Percentiles rank a stretch among this genome's conserved stretches.
Evolutionary conservation across 2,329 filamentous ascomycete genomes (phyloP).

Genomic region (Scortechinia acanthostroma): DNA sequence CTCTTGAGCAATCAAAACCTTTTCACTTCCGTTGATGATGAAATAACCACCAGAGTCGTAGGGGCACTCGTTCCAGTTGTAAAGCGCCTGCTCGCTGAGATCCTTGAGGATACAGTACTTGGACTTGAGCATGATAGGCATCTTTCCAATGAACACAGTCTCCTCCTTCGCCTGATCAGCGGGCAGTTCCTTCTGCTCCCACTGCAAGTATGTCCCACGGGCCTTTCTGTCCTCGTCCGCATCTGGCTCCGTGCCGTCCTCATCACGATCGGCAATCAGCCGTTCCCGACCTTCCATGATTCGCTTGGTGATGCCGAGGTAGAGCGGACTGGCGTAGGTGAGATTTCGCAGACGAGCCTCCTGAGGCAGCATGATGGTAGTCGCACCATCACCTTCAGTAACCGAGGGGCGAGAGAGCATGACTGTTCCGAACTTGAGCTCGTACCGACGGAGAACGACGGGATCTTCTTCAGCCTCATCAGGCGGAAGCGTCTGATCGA

Average conservation of each 20-base stretch:
- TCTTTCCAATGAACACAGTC: slow-evolving; percentile 84
- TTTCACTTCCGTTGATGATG: slow-evolving; percentile 97
- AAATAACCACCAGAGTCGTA: slow-evolving; percentile 99
- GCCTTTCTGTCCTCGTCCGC: slow-evolving; percentile 36
- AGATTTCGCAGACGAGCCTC: slow-evolving; percentile 92
- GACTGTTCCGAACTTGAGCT: slow-evolving; percentile 87
- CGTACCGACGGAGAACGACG: slow-evolving; percentile 82
- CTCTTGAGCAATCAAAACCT: slow-evolving; percentile 95
- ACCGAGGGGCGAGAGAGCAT: slow-evolving; percentile 84
- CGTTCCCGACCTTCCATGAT: slow-evolving; percentile 77
- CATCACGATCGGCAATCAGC: slow-evolving; percentile 56
- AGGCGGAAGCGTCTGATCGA: slow-evolving; percentile 86
- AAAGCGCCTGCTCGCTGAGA: slow-evolving; percentile 77
- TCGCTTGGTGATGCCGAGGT: slow-evolving; percentile 79
- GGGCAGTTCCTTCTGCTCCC: slow-evolving; percentile 29
- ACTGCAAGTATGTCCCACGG: slow-evolving; percentile 30
- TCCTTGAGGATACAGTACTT: slow-evolving; percentile 86
- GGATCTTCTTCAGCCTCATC: slow-evolving; percentile 64
- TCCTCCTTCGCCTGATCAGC: slow-evolving; percentile 53
- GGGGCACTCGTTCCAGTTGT: slow-evolving; percentile 88
- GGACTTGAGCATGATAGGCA: slow-evolving; percentile 97
- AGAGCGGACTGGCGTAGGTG: slow-evolving; percentile 88
- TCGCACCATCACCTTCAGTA: slow-evolving; percentile 85
- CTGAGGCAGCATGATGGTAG: slow-evolving; percentile 80
- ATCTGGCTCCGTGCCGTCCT: slow-evolving; percentile 54